Percentiles rank a stretch among this genome's conserved stretches.
phyloP scores from a whole-genome alignment of 2,329 filamentous ascomycete species.

The Xylariaceae sp. region DNA sequence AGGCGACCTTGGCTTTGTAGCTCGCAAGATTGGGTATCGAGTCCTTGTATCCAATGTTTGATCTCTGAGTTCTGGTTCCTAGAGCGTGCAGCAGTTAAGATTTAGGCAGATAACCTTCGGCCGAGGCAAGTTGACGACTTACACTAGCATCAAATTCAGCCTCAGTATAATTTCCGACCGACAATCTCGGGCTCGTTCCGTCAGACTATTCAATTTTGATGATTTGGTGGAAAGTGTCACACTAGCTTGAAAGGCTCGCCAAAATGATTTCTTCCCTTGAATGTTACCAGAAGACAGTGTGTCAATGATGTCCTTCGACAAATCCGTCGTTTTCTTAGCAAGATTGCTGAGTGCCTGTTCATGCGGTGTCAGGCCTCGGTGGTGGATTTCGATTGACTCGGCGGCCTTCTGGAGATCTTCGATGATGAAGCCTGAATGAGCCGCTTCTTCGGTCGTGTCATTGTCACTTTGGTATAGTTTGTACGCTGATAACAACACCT shows the following conservation, averaged over 20 bases:
- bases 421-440: background rate
- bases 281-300: background rate
- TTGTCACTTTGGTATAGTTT: background rate
- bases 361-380: background rate
- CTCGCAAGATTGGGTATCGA: background rate
- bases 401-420: background rate
- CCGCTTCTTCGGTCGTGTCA: background rate
- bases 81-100: background rate
- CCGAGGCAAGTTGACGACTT: background rate
- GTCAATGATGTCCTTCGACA: background rate
- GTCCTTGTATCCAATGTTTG: background rate
- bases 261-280: background rate
- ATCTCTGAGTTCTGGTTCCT: background rate
- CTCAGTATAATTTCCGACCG: background rate
- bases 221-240: background rate
- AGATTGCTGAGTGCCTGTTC: background rate
- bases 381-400: background rate
- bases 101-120: background rate
- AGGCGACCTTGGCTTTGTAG: background rate
- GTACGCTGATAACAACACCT: background rate
- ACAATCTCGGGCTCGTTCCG: background rate
- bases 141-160: background rate
- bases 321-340: background rate
- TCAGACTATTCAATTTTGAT: background rate
- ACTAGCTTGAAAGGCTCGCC: background rate